Percentiles rank a stretch among this genome's conserved stretches.
Evolutionary conservation across 106 monocot genomes (phyloP).

Genomic region (Dioscorea dumetorum): DNA sequence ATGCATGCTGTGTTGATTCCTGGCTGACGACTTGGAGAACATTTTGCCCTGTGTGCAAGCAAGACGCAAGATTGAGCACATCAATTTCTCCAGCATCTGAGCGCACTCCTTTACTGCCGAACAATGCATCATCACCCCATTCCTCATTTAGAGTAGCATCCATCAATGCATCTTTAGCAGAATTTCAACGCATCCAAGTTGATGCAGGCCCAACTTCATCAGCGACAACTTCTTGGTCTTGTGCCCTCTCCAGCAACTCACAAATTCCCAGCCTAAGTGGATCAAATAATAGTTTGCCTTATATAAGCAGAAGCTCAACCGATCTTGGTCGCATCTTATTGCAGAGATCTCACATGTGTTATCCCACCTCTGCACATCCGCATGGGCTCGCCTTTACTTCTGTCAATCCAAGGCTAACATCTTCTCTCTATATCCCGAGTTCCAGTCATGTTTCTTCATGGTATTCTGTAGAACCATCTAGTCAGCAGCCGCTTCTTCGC

Average conservation of each 20-base stretch:
- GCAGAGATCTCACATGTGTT: slow-evolving; percentile 25
- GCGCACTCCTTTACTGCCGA: slow-evolving; percentile 59
- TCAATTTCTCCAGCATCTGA: slow-evolving; percentile 50
- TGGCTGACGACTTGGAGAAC: slow-evolving; percentile 89
- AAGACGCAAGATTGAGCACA: slow-evolving; percentile 52
- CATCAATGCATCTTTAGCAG: slow-evolving; percentile 34
- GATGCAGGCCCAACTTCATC: background rate
- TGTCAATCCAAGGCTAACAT: slow-evolving; percentile 24
- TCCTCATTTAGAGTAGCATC: slow-evolving; percentile 17
- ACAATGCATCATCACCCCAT: slow-evolving; percentile 18
- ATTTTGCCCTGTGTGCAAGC: slow-evolving; percentile 94
- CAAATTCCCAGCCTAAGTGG: slow-evolving; percentile 7
- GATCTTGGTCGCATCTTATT: slow-evolving; percentile 39
- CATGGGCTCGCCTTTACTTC: slow-evolving; percentile 30
- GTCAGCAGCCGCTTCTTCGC: slow-evolving; percentile 27
- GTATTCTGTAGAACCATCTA: slow-evolving; percentile 34
- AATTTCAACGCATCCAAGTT: slow-evolving; percentile 24
- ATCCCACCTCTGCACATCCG: slow-evolving; percentile 27
- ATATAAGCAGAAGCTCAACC: slow-evolving; percentile 34
- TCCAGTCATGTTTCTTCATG: slow-evolving; percentile 33
- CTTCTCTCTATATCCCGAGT: slow-evolving; percentile 25
- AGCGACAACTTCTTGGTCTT: too few species aligned
- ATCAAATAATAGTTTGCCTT: slow-evolving; percentile 25
- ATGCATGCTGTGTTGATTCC: slow-evolving; percentile 67
- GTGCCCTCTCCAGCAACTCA: slow-evolving; percentile 12